A percentile compares a stretch with the other conserved stretches of the same genome.
Evolutionary conservation across 176 grass and related monocot genomes (phyloP).

Genomic region (Eragrostis nindensis): DNA sequence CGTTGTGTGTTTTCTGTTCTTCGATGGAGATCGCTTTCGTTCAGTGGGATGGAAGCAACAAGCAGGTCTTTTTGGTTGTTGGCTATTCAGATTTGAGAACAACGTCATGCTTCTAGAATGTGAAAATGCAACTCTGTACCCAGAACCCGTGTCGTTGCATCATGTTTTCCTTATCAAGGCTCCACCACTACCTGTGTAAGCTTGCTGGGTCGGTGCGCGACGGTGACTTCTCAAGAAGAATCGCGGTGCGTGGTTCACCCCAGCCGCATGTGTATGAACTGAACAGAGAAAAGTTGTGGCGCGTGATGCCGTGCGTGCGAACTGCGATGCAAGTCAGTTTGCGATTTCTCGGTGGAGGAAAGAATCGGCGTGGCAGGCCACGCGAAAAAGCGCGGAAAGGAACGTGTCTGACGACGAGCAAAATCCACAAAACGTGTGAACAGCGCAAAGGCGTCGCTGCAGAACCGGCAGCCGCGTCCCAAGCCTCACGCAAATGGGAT

Average conservation of each 20-base stretch:
- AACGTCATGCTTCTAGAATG: not conserved
- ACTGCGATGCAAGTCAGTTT: no score
- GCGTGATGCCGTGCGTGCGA: no score
- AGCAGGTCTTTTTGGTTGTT: not conserved
- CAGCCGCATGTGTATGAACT: not conserved
- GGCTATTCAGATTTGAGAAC: not conserved
- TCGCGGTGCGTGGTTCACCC: not conserved
- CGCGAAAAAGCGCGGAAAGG: not conserved
- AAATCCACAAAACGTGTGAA: not conserved
- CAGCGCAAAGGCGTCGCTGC: not conserved
- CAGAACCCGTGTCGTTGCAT: not conserved
- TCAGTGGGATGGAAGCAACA: not conserved
- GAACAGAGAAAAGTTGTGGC: not conserved
- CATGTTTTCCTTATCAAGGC: not conserved
- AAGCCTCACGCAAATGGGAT: not conserved
- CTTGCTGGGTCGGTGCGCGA: not conserved
- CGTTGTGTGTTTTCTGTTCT: not conserved
- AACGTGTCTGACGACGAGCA: not conserved
- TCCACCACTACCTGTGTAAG: not conserved
- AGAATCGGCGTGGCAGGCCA: not conserved
- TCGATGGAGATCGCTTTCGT: not conserved
- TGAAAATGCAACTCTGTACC: not conserved
- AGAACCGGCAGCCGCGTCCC: not conserved
- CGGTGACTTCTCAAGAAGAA: slow-evolving; percentile 9
- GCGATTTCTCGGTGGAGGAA: not conserved